Conservation (phyloP, 2,329 filamentous ascomycete genomes). For the Penicillium crustosum region DNA sequence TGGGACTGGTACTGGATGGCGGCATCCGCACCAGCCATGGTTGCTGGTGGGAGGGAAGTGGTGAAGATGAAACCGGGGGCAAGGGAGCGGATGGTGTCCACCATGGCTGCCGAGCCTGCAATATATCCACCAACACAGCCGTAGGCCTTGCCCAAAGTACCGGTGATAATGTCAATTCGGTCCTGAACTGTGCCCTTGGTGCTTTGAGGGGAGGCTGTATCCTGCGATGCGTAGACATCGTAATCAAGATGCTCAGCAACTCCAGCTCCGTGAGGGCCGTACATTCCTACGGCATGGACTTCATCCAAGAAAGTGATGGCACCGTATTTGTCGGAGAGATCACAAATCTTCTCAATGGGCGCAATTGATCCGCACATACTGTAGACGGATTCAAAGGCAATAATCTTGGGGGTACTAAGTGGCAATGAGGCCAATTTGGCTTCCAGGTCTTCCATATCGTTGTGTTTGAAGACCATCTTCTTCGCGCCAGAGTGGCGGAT, state of each 20-base stretch:
- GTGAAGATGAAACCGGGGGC: conserved; percentile 99
- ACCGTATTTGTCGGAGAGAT: conserved; percentile 95
- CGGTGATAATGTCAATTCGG: conserved; percentile 95
- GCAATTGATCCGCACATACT: conserved; percentile 99
- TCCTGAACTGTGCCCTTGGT: conserved; percentile 83
- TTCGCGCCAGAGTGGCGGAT: conserved; percentile 95
- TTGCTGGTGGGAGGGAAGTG: conserved; percentile 89
- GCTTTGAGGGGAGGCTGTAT: conserved; percentile 50
- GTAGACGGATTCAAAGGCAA: conserved; percentile 98
- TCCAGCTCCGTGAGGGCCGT: conserved; percentile 90
- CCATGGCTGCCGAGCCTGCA: conserved; percentile 78
- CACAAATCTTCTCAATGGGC: conserved; percentile 92
- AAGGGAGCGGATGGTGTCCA: conserved; percentile 90
- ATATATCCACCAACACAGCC: conserved; percentile 98
- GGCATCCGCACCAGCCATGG: conserved; percentile 89
- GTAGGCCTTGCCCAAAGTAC: conserved; percentile 95
- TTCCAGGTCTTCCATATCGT: conserved; percentile 90
- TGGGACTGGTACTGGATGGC: conserved; percentile 93
- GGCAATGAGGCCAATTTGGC: conserved; percentile 87
- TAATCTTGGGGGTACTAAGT: conserved; percentile 86
- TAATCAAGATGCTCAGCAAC: conserved; percentile 97
- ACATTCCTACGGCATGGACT: conserved; percentile 99
- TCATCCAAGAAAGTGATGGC: conserved; percentile 97
- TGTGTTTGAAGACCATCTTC: conserved; percentile 99
- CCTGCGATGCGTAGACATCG: conserved; percentile 75